Evolutionary conservation across 371 early-diverging fungal species (phyloP), one percentile per base, ranked within the genome.

Genomic region (Mucor sp.): DNA sequence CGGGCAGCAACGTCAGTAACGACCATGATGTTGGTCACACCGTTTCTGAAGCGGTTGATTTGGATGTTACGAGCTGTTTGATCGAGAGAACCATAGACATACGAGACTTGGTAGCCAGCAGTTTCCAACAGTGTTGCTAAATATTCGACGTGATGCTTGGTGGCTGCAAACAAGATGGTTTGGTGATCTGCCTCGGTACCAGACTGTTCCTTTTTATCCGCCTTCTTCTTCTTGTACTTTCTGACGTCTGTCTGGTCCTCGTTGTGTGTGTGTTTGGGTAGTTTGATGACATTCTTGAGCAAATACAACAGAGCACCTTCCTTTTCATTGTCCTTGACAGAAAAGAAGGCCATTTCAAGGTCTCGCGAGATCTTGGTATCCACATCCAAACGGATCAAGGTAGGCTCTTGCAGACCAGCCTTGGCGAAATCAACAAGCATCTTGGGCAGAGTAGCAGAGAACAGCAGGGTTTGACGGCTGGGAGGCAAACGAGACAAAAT

Each of bases 1-100:
- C 99, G 94, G 28, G 99, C 99, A 25, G 99, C 99, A 4, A 99
- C 96, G 78, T 99, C 99, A 9, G 99, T 99, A 11, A 99, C 99
- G 8, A 99, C 90, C 62, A 99, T 71, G 5, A 98, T 66, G 62
- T 91, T 91, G 39, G 89, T 87, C 28, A 85, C 76, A 6, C 95
- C 95, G 11, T 83, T 80, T 27, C 95, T 83, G 85, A 99, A 99
- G 37, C 87, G 78, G 58, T 85, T 83, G 55, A 97, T 93, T 72
- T 97, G 93, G 58, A 90, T 89, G 65, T 89, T 92, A 71, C 99
- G 90, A 11, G 95, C 96, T 0, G 92, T 86, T 75, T 97, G 99
- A 70, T 98, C 98, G 7, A 99, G 82, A 7, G 97, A 89, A 58
- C 99, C 98, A 75, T 97, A 97, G 27, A 98, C 92, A 77, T 93